phyloP scores from a whole-genome alignment of 495 filamentous ascomycete genomes.

The Xylaria curta region DNA sequence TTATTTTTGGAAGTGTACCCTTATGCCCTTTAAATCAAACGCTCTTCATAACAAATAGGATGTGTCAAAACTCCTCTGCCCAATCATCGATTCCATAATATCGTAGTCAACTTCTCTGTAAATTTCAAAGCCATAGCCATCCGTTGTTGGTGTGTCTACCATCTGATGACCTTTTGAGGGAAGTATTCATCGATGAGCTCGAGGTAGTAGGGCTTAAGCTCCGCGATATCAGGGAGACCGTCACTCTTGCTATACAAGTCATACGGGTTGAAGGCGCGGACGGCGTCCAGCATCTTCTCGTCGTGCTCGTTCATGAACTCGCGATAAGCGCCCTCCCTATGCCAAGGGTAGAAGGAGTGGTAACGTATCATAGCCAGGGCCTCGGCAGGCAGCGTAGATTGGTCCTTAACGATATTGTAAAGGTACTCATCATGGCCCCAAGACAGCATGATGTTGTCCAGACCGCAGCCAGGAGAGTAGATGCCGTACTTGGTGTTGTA shows the following conservation, averaged over 20 bases:
- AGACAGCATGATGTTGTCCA: conserved; percentile 85
- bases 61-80: neutral
- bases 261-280: conserved; percentile 88
- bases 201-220: conserved; percentile 82
- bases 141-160: conserved; percentile 57
- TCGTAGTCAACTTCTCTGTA: neutral
- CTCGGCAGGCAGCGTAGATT: conserved; percentile 76
- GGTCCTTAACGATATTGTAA: conserved; percentile 81
- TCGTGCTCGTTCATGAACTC: conserved; percentile 86
- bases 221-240: conserved; percentile 72
- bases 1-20: neutral
- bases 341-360: conserved; percentile 92
- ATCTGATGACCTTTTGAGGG: conserved; percentile 74
- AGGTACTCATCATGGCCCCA: conserved; percentile 95
- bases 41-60: neutral
- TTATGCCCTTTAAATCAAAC: neutral
- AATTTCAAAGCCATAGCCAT: neutral
- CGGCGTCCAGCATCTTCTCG: conserved; percentile 75
- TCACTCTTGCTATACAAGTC: conserved; percentile 94
- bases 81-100: neutral
- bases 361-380: conserved; percentile 90
- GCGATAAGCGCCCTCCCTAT: conserved; percentile 75
- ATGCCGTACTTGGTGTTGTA: conserved; percentile 79
- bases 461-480: conserved; percentile 75
- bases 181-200: conserved; percentile 88